Base-by-base conservation (phyloP, 306 rosid species). In the Prunus kanzakura region DNA sequence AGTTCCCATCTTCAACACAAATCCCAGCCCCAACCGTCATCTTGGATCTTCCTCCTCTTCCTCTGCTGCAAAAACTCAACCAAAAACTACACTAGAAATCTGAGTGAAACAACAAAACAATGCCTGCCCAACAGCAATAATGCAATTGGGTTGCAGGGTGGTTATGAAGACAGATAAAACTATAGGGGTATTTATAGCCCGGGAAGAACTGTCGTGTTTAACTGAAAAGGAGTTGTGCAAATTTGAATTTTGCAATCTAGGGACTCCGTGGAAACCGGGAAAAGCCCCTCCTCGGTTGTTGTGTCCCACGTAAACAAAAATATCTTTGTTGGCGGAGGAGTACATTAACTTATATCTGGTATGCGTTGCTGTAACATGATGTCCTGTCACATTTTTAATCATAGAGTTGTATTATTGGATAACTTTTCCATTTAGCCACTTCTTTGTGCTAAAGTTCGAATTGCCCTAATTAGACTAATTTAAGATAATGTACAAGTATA, bases 11-110 rank as follows among this genome's bases (percentile, higher is more conserved):
- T 4, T 84, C 83, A 68, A 90, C 84, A 45, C 84, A 78, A 18
- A 95, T 86, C 29, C 96, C 93, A 8, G 98, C 92, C 15, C 97
- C 96, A 0, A 95, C 93, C 15, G 97, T 92, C 98, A 95, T 93
- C 82, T 32, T 64, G 49, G 20, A 12, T 41, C 35, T 41, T 16
- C 45, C 38, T 68, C 20, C 43, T 46, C 30, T 30, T 20, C 10
- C 58, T 19, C 12, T 47, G 29, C 62, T n/a, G 64, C 64, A 25
- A 60, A 60, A 60, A 60, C 30, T 4, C 8, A 38, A 11, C 23
- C 46, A 20, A 22, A 63, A 74, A 29, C 67, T 22, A 25, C 35
- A 58, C 32, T 27, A 60, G 8, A 47, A 18, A 38, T 47, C 25
- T 14, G 23, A 4, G 20, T 8, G 35, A 27, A 16, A 69, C 67